Percentiles rank a stretch among this genome's conserved stretches.
Conservation (phyloP, 192 early-diverging fungal species). For the Podila minutissima region DNA sequence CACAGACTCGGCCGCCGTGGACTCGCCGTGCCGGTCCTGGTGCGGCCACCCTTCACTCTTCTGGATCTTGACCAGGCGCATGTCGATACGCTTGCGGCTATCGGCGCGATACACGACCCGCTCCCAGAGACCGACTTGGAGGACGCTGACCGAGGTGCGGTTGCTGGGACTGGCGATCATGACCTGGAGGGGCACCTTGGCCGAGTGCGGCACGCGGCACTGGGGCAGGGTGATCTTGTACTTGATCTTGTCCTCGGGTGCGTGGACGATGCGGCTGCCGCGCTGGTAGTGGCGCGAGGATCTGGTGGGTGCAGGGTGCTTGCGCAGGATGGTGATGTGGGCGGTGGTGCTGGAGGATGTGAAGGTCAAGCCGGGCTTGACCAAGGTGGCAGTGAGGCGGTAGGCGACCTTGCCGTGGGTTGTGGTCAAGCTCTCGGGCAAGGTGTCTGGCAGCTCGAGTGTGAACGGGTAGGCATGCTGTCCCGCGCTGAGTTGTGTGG, state of each 20-base stretch:
- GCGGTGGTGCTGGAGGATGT: slow-evolving; percentile 17
- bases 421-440: slow-evolving; percentile 43
- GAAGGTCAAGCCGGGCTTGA: slow-evolving; percentile 35
- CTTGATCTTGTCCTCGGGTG: slow-evolving; percentile 18
- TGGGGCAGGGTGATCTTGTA: slow-evolving; percentile 33
- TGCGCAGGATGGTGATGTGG: slow-evolving; percentile 21
- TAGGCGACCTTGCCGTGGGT: slow-evolving; percentile 43
- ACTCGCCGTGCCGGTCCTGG: not conserved
- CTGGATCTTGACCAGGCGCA: slow-evolving; percentile 44
- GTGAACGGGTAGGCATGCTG: slow-evolving; percentile 48
- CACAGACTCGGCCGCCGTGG: not conserved
- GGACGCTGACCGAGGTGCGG: slow-evolving; percentile 4
- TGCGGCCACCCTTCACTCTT: slow-evolving; percentile 44
- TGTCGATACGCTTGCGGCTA: slow-evolving; percentile 23
- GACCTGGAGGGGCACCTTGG: slow-evolving; percentile 34
- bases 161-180: slow-evolving; percentile 23
- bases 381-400: slow-evolving; percentile 32
- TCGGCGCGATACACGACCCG: slow-evolving; percentile 25
- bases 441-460: slow-evolving; percentile 41
- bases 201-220: slow-evolving; percentile 21
- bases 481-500: slow-evolving; percentile 20
- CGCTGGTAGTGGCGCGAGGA: slow-evolving; percentile 26
- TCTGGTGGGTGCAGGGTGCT: slow-evolving; percentile 15
- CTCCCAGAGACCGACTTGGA: slow-evolving; percentile 44
- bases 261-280: slow-evolving; percentile 12